These are phyloP conservation scores for Trifolium fragiferum DNA, from an alignment of 306 rosid genomes.

Conservation along the genomic window DNA sequence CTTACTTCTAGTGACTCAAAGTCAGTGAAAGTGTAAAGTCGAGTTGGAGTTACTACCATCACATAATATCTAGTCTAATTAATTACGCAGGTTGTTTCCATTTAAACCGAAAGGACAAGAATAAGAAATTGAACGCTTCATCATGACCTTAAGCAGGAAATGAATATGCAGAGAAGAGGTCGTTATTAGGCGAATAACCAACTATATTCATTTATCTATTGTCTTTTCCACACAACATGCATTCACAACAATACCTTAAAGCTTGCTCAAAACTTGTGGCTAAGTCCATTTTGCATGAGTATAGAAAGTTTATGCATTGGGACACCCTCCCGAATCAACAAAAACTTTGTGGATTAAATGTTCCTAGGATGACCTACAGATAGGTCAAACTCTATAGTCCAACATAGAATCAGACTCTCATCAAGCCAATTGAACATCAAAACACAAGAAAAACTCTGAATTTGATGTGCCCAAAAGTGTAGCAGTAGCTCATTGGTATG, in stretches of 20 bases:
- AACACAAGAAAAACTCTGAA: slow-evolving; percentile 16
- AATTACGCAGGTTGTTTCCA: slow-evolving; percentile 79
- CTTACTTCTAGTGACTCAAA: slow-evolving; percentile 82
- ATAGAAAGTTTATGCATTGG: slow-evolving; percentile 87
- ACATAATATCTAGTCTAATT: slow-evolving; percentile 88
- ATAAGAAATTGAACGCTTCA: slow-evolving; percentile 38
- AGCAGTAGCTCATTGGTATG: no score
- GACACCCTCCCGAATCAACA: slow-evolving; percentile 97
- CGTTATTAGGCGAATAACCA: neutral
- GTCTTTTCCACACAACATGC: slow-evolving; percentile 89
- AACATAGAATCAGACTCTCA: slow-evolving; percentile 41
- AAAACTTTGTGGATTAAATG: slow-evolving; percentile 92
- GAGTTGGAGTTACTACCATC: slow-evolving; percentile 96
- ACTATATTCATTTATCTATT: slow-evolving; percentile 86
- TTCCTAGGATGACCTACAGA: slow-evolving; percentile 86
- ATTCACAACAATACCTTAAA: slow-evolving; percentile 87
- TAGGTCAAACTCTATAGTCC: slow-evolving; percentile 55
- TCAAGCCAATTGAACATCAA: slow-evolving; percentile 37
- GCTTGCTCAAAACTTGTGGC: slow-evolving; percentile 78
- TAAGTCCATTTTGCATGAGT: slow-evolving; percentile 90
- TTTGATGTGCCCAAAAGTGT: neutral
- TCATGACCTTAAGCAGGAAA: slow-evolving; percentile 37
- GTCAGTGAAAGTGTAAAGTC: slow-evolving; percentile 90
- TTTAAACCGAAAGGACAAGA: slow-evolving; percentile 56
- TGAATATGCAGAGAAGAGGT: neutral